Conservation (phyloP, 257 asterid genomes). For the Salvia splendens region DNA sequence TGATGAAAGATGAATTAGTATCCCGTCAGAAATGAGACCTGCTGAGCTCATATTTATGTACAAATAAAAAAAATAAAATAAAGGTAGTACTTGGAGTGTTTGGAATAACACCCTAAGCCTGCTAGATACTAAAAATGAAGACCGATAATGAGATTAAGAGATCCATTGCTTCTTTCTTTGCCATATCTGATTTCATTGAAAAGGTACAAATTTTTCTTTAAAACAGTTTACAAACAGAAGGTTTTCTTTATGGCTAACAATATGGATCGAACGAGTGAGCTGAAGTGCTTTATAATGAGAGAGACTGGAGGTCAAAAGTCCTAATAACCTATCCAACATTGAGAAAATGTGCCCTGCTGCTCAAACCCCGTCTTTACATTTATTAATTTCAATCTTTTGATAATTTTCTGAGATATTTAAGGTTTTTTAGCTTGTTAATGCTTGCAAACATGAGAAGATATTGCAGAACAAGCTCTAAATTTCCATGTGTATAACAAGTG, state of each 20-base stretch:
- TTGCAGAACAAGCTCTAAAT: slow-evolving; percentile 9
- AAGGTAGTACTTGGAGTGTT: neutral
- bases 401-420: neutral
- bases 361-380: neutral
- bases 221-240: neutral
- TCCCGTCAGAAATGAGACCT: slow-evolving; percentile 2
- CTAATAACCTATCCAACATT: neutral
- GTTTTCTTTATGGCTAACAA: neutral
- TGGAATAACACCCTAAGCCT: neutral
- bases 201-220: neutral
- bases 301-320: neutral
- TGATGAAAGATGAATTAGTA: neutral
- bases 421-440: slow-evolving; percentile 20
- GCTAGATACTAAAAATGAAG: slow-evolving; percentile 2
- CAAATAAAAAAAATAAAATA: slow-evolving; percentile 6
- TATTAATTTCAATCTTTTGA: neutral
- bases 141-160: slow-evolving; percentile 4
- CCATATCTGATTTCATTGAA: neutral
- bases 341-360: neutral
- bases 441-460: slow-evolving; percentile 4
- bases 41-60: neutral
- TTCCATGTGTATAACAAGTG: neutral
- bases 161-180: slow-evolving; percentile 4
- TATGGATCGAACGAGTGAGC: neutral
- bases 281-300: neutral